phyloP scores from a whole-genome alignment of 148 eudicot genomes.

The Agrostemma githago region DNA sequence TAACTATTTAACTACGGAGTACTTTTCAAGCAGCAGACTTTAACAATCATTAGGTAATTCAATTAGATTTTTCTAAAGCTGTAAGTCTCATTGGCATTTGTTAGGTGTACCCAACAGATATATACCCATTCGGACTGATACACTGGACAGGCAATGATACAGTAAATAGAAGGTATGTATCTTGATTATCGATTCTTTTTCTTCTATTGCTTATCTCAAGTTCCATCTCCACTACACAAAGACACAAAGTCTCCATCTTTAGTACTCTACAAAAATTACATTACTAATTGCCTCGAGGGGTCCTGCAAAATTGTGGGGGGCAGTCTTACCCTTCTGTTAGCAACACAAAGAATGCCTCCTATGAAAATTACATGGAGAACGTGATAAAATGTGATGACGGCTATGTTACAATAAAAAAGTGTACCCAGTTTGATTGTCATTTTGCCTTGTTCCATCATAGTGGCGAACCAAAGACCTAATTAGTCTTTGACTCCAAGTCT shows the following conservation, averaged over 20 bases:
- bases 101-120: constrained; percentile 85
- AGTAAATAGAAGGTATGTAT: constrained; percentile 70
- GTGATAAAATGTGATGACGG: too few relatives aligned
- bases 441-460: too few relatives aligned
- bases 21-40: background rate
- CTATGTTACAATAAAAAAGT: too few relatives aligned
- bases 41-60: background rate
- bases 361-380: too few relatives aligned
- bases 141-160: constrained; percentile 98
- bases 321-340: too few relatives aligned
- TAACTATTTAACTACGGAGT: too few relatives aligned
- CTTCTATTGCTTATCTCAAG: background rate
- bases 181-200: background rate
- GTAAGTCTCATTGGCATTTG: constrained; percentile 9
- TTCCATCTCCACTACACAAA: constrained; percentile 2
- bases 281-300: too few relatives aligned
- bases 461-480: too few relatives aligned
- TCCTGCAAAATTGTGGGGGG: too few relatives aligned
- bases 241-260: background rate
- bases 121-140: constrained; percentile 83
- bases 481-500: background rate
- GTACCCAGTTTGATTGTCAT: too few relatives aligned
- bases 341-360: too few relatives aligned
- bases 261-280: too few relatives aligned
- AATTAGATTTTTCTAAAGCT: background rate